These are phyloP conservation scores for Erodium trifolium DNA, from an alignment of 441 rosid genomes.

Conservation along the genomic window DNA sequence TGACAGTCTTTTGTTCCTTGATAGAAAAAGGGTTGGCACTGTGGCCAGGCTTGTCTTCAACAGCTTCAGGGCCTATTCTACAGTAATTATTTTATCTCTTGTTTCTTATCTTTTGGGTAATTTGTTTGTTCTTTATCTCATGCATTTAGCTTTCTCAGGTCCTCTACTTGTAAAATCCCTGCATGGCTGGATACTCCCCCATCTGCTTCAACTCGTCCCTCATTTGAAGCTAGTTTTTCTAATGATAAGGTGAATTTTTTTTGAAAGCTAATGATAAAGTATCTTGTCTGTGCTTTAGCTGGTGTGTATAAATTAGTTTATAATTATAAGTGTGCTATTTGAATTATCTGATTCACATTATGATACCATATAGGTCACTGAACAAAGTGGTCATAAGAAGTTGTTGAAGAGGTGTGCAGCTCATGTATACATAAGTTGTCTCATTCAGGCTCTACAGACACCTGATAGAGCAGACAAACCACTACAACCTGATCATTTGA, in stretches of 20 bases:
- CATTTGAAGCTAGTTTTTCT: conserved; percentile 25
- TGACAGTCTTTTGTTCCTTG: conserved; percentile 12
- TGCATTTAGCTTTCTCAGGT: conserved; percentile 33
- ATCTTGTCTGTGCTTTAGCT: conserved; percentile 7
- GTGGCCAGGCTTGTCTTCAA: conserved; percentile 52
- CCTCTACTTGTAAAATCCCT: conserved; percentile 38
- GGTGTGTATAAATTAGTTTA: background rate
- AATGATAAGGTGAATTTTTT: conserved; percentile 43
- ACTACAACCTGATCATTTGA: conserved; percentile 24
- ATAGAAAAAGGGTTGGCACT: conserved; percentile 34
- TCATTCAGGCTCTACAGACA: conserved; percentile 41
- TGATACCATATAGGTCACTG: conserved; percentile 27
- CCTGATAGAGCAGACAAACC: conserved; percentile 30
- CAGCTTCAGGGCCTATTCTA: conserved; percentile 26
- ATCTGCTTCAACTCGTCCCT: conserved; percentile 25
- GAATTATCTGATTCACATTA: conserved; percentile 12
- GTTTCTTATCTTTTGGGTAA: background rate
- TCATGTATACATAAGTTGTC: conserved; percentile 59
- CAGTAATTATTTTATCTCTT: conserved; percentile 34
- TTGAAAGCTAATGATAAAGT: background rate
- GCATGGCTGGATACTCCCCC: conserved; percentile 50
- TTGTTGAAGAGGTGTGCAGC: conserved; percentile 46
- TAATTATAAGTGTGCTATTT: conserved; percentile 5
- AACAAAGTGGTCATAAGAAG: conserved; percentile 23
- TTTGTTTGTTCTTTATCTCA: conserved; percentile 14